Evolutionary conservation across 2,329 filamentous ascomycete species (phyloP).

Genomic region (Hymenoscyphus albidus): DNA sequence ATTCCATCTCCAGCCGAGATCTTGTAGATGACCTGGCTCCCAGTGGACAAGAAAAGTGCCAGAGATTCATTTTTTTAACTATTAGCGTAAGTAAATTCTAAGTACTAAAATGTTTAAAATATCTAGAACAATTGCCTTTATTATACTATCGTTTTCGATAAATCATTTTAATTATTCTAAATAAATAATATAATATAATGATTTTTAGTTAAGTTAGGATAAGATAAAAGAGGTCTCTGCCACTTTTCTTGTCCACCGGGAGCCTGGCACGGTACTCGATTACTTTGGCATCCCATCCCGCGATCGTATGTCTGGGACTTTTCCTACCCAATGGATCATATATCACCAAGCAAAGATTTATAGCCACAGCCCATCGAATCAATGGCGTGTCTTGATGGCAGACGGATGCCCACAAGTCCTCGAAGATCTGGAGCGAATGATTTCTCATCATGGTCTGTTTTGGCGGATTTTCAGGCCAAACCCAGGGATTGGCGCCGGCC

Average conservation of each 20-base stretch:
- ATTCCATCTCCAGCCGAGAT: neutral
- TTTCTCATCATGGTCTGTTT: neutral
- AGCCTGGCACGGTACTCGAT: constrained; percentile 5
- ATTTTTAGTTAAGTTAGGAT: too few relatives aligned
- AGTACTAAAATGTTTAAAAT: too few relatives aligned
- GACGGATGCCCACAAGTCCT: neutral
- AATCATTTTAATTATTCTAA: too few relatives aligned
- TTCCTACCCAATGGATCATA: constrained; percentile 10
- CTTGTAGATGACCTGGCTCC: constrained; percentile 3
- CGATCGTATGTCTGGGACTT: constrained; percentile 8
- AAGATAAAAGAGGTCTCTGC: too few relatives aligned
- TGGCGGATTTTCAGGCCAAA: constrained; percentile 1
- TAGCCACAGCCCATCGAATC: neutral
- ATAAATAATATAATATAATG: too few relatives aligned
- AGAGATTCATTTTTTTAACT: too few relatives aligned
- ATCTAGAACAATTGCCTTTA: too few relatives aligned
- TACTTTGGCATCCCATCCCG: constrained; percentile 3
- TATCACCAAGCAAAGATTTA: neutral
- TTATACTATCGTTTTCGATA: too few relatives aligned
- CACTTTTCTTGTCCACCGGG: too few relatives aligned
- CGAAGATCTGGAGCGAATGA: neutral
- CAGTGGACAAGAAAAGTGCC: too few relatives aligned
- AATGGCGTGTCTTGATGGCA: neutral
- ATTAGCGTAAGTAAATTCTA: too few relatives aligned
- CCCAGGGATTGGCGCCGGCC: neutral